These are phyloP conservation scores for Skeletonema menzelii DNA, from an alignment of 108 stramenopile genomes.

Conservation along the genomic window DNA sequence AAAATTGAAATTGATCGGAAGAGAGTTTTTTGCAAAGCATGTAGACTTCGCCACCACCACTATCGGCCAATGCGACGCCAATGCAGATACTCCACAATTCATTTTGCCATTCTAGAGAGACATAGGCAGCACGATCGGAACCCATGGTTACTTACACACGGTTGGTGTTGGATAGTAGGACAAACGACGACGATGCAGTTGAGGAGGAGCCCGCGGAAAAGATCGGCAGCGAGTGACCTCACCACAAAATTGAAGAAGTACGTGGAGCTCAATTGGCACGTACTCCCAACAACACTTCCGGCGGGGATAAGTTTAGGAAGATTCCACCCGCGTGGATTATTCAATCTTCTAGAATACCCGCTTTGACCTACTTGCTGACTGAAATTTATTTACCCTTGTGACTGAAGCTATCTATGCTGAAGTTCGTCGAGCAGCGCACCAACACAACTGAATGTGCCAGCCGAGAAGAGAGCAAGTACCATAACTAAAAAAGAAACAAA, in stretches of 20 bases:
- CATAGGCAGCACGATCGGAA: not conserved
- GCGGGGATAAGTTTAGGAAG: not conserved
- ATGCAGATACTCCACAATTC: not conserved
- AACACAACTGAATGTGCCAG: too few species aligned
- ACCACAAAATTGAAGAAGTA: not conserved
- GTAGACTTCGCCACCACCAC: not conserved
- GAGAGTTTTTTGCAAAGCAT: not conserved
- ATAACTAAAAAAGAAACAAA: too few species aligned
- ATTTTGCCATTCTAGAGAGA: not conserved
- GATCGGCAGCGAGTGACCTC: constrained; percentile 1
- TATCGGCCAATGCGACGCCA: not conserved
- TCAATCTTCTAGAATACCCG: not conserved
- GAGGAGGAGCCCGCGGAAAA: not conserved
- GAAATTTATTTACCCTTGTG: too few species aligned
- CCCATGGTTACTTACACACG: constrained; percentile 1
- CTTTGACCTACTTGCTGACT: too few species aligned
- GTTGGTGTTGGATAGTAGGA: not conserved
- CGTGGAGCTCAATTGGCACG: not conserved
- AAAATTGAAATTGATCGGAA: not conserved
- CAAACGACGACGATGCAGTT: not conserved
- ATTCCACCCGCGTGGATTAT: not conserved
- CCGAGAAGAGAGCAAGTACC: too few species aligned
- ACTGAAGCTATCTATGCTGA: too few species aligned
- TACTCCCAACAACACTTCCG: constrained; percentile 1
- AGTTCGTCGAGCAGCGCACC: too few species aligned